phyloP scores from a whole-genome alignment of 148 eudicot species.

The Dysphania ambrosioides region DNA sequence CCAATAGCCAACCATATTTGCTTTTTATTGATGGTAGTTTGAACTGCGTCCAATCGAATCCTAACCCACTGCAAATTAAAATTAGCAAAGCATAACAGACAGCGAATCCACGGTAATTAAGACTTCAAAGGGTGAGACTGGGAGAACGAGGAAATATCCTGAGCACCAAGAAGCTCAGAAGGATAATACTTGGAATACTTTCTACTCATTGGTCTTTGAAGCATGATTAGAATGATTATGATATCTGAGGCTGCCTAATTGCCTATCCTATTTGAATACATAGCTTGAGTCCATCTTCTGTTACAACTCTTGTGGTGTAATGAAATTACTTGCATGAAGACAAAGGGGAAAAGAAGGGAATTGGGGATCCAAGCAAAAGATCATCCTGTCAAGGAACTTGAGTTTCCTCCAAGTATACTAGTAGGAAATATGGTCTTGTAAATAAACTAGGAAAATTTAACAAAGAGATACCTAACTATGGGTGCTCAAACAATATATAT shows the following conservation, averaged over 20 bases:
- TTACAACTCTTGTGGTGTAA: background rate
- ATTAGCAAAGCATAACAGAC: background rate
- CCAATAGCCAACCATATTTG: conserved; percentile 86
- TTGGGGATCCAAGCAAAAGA: background rate
- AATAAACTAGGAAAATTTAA: too few species aligned
- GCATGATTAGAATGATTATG: too few species aligned
- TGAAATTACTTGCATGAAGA: background rate
- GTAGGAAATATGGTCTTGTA: background rate
- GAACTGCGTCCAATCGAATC: conserved; percentile 73
- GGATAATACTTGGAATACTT: too few species aligned
- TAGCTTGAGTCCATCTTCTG: too few species aligned
- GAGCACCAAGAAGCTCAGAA: too few species aligned
- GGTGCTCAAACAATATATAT: too few species aligned
- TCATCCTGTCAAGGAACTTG: background rate
- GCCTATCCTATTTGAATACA: too few species aligned
- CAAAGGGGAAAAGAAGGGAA: background rate
- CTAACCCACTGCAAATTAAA: conserved; percentile 65
- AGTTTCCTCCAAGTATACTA: background rate
- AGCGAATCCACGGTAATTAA: background rate
- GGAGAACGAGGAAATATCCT: too few species aligned
- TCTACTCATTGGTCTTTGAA: too few species aligned
- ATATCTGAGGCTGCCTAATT: too few species aligned
- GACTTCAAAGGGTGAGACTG: too few species aligned
- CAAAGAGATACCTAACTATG: too few species aligned
- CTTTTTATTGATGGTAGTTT: conserved; percentile 59